Evolutionary conservation across 129 eudicot genomes (phyloP).

Genomic region (Arctium lappa): DNA sequence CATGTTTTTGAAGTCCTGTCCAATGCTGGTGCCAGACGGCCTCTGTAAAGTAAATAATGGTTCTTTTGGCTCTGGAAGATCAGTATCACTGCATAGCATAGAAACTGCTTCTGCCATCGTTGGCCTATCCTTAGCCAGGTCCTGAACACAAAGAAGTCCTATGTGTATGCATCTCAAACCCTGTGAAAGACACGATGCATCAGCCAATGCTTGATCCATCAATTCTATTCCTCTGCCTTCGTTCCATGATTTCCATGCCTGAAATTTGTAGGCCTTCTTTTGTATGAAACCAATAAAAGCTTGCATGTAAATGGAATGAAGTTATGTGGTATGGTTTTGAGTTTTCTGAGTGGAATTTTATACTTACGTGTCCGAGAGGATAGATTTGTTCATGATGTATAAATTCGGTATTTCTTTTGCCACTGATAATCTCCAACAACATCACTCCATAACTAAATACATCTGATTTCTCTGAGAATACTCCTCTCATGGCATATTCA

Average conservation of each 20-base stretch:
- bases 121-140: slow-evolving; percentile 31
- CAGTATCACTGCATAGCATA: slow-evolving; percentile 29
- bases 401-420: slow-evolving; percentile 34
- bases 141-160: slow-evolving; percentile 46
- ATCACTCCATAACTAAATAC: slow-evolving; percentile 46
- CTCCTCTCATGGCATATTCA: slow-evolving; percentile 38
- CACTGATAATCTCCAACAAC: slow-evolving; percentile 40
- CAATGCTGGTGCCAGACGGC: background rate
- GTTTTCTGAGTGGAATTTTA: background rate
- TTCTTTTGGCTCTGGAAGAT: slow-evolving; percentile 37
- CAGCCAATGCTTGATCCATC: slow-evolving; percentile 25
- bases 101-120: slow-evolving; percentile 35
- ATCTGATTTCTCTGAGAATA: slow-evolving; percentile 40
- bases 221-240: slow-evolving; percentile 32
- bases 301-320: background rate
- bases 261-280: slow-evolving; percentile 1
- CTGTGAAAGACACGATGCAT: slow-evolving; percentile 13
- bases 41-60: slow-evolving; percentile 33
- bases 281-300: background rate
- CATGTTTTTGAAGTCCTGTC: background rate
- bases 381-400: slow-evolving; percentile 16
- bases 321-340: slow-evolving; percentile 16
- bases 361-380: slow-evolving; percentile 38
- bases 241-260: slow-evolving; percentile 49
- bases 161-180: slow-evolving; percentile 40